phyloP scores from a whole-genome alignment of 2,329 filamentous ascomycete genomes.

The Cladophialophora chaetospira region DNA sequence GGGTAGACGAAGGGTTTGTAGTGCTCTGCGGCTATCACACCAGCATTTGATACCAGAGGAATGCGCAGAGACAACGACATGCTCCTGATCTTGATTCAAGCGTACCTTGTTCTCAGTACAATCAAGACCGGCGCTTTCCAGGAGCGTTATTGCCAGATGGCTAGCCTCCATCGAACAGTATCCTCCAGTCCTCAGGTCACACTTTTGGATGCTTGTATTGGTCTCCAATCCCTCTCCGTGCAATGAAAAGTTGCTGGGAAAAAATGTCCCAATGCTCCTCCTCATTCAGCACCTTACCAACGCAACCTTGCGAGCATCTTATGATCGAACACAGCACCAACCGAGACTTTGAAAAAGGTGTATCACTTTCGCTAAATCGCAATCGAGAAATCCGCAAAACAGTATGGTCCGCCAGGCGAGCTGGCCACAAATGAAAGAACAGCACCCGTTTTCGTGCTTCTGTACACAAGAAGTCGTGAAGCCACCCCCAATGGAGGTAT shows the following conservation, averaged over 20 bases:
- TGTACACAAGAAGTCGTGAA: conserved; percentile 13
- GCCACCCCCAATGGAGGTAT: not conserved
- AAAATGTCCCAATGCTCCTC: not conserved
- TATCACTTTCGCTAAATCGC: conserved; percentile 29
- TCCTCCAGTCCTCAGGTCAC: not conserved
- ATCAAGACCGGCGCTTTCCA: not conserved
- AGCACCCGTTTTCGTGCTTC: conserved; percentile 1
- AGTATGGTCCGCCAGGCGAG: not conserved
- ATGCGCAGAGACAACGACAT: not conserved
- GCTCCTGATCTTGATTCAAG: not conserved
- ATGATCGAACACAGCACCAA: not conserved
- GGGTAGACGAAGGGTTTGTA: not conserved
- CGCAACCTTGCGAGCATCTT: not conserved
- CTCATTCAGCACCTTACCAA: not conserved
- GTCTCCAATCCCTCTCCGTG: not conserved
- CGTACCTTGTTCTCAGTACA: not conserved
- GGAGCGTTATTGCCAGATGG: not conserved
- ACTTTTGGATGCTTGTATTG: not conserved
- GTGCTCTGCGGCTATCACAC: too few species aligned
- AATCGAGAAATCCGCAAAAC: conserved; percentile 17
- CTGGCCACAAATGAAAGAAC: conserved; percentile 21
- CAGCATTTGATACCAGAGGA: too few species aligned
- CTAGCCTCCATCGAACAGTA: not conserved
- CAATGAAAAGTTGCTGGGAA: not conserved
- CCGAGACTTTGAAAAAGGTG: conserved; percentile 10